Conservation (phyloP, 345 rosid genomes). For the Cardamine resedifolia region DNA sequence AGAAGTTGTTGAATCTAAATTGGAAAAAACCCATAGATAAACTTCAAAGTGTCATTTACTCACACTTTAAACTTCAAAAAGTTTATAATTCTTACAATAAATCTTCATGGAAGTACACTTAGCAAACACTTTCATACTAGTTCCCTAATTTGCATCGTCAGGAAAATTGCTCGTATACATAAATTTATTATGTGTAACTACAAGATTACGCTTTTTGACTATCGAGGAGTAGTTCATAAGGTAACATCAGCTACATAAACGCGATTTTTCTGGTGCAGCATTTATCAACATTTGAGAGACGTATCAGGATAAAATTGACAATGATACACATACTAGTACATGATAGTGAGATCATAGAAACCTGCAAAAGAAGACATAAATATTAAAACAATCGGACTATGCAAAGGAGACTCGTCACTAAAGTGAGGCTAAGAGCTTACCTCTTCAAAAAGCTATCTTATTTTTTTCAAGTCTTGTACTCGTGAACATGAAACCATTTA, state of each 20-base stretch:
- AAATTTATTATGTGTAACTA: neutral
- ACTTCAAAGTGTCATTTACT: no score
- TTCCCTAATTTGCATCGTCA: no score
- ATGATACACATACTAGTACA: neutral
- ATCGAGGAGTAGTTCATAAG: no score
- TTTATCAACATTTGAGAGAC: neutral
- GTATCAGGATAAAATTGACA: neutral
- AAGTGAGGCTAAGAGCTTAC: conserved; percentile 5
- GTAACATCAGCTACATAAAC: neutral
- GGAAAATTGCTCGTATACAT: neutral
- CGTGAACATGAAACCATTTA: conserved; percentile 81
- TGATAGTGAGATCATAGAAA: neutral
- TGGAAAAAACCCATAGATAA: no score
- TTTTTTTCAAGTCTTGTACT: conserved; percentile 47
- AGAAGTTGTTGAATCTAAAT: no score
- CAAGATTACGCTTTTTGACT: neutral
- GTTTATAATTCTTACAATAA: no score
- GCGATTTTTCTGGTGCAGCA: neutral
- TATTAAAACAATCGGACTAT: neutral
- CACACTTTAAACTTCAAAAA: no score
- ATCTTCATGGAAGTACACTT: no score
- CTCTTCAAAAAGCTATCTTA: neutral
- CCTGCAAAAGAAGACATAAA: neutral
- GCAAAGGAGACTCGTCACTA: neutral
- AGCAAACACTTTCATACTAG: no score